Base-by-base conservation (phyloP, 2,329 filamentous ascomycete genomes). In the Penicillium verrucosum region DNA sequence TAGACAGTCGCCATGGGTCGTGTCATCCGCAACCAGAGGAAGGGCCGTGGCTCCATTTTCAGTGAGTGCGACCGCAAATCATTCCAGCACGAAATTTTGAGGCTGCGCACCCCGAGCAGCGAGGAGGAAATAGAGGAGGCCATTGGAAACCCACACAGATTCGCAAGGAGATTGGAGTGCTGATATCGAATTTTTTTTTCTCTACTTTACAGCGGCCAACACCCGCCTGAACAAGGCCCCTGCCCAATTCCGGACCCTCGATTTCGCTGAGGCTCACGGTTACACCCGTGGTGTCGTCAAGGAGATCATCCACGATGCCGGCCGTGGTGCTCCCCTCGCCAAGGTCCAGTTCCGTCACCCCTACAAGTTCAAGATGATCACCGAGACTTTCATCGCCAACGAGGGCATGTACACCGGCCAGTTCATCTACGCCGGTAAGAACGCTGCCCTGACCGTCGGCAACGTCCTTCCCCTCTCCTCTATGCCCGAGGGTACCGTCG, bases 401-500 rank as follows among this genome's bases (percentile, higher is more conserved):
- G 94, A 97, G 86, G 94, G 94, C 84, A 97, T 97, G 92, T 99
- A 97, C 90, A 97, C 94, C 70, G 94, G 94, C 79, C 94, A 99
- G 82, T 99, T 99, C 87, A 92, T 99, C 89, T 99, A 99, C 83
- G 94, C 93, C 78, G 94, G 94, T 79, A 99, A 99, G 91, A 94
- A 96, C 83, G 94, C 94, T 74, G 85, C 89, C 69, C 87, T 99
- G 76, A 97, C 90, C 75, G 88, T 99, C 80, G 94, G 94, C 81
- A 99, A 99, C 86, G 82, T 99, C 77, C 90, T 99, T 65, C 94
- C 94, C 68, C 87, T 99, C 71, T 86, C 87, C 77, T 91, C 90
- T 77, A 89, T 97, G 78, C 94, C 94, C 70, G 94, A 99, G 86
- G 94, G 94, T 91, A 99, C 94, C 80, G 93, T 99, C 73, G 86